Evolutionary conservation across 768 basidiomycete species (phyloP).

Genomic region (Rhodotorula paludigena): DNA sequence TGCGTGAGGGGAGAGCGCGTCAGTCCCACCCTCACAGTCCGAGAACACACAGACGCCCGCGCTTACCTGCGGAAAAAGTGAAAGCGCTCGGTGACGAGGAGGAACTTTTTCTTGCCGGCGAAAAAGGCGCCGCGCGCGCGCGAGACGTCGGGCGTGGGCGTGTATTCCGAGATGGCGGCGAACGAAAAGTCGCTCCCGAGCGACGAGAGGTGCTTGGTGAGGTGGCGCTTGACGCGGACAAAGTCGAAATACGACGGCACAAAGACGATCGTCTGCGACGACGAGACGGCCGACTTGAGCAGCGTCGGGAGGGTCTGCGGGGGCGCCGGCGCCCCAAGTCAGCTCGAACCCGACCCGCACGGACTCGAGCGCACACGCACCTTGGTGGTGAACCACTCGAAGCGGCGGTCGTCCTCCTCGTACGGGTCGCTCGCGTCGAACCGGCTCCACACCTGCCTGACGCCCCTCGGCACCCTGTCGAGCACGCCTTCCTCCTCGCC

Average conservation of each 20-base stretch:
- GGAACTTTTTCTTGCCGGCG: constrained; percentile 73
- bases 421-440: constrained; percentile 68
- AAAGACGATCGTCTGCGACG: constrained; percentile 78
- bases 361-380: constrained; percentile 48
- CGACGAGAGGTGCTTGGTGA: constrained; percentile 52
- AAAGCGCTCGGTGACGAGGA: constrained; percentile 93
- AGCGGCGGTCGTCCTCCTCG: constrained; percentile 80
- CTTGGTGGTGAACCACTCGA: constrained; percentile 80
- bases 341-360: background rate
- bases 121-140: constrained; percentile 91
- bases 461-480: constrained; percentile 66
- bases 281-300: constrained; percentile 88
- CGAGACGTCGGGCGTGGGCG: constrained; percentile 86
- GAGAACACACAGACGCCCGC: background rate
- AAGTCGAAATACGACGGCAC: constrained; percentile 96
- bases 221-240: constrained; percentile 76
- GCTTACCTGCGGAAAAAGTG: constrained; percentile 85
- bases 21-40: no score
- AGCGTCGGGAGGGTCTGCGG: constrained; percentile 69
- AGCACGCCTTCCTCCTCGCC: constrained; percentile 65
- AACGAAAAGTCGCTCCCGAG: constrained; percentile 67
- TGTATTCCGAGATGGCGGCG: constrained; percentile 90
- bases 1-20: constrained; percentile 43
- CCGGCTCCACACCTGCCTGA: constrained; percentile 72
- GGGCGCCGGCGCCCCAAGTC: no score